These are phyloP conservation scores for Suhomyces xylopsoci DNA, from an alignment of 805 yeast species.

Conservation along the genomic window DNA sequence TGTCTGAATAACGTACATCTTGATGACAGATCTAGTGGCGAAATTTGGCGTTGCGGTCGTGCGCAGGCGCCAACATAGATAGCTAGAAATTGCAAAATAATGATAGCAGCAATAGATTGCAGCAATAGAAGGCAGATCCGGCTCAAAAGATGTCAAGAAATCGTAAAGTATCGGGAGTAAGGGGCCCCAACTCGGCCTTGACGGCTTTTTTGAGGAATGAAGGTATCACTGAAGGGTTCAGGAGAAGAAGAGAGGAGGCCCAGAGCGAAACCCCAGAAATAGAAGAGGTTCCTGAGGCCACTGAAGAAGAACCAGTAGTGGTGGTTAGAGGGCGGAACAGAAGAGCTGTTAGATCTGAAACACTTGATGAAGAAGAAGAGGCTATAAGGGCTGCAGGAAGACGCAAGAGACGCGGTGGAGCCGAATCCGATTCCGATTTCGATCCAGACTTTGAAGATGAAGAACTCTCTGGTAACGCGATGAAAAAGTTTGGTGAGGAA, in stretches of 20 bases:
- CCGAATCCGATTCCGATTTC: conserved; percentile 34
- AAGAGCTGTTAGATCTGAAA: not conserved
- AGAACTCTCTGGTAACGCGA: conserved; percentile 14
- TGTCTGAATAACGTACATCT: not conserved
- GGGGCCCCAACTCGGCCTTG: conserved; percentile 81
- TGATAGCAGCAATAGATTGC: not conserved
- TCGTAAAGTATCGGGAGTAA: conserved; percentile 20
- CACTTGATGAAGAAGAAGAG: conserved; percentile 22
- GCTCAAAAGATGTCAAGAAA: not conserved
- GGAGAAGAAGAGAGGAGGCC: conserved; percentile 32
- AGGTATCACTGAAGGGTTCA: conserved; percentile 82
- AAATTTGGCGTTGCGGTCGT: not conserved
- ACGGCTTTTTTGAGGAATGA: conserved; percentile 85
- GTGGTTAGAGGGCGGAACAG: not conserved
- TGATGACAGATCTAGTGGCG: not conserved
- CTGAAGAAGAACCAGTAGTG: conserved; percentile 10
- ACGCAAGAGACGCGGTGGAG: conserved; percentile 40
- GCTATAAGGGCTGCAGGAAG: conserved; percentile 37
- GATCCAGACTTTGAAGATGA: conserved; percentile 27
- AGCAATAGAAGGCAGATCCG: not conserved
- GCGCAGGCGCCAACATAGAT: not conserved
- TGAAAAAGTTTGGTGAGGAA: conserved; percentile 46
- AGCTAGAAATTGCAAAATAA: not conserved
- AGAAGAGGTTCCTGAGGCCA: conserved; percentile 18
- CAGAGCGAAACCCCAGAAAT: conserved; percentile 15